These are phyloP conservation scores for Melastoma candidum DNA, from an alignment of 441 rosid genomes.

Conservation along the genomic window DNA sequence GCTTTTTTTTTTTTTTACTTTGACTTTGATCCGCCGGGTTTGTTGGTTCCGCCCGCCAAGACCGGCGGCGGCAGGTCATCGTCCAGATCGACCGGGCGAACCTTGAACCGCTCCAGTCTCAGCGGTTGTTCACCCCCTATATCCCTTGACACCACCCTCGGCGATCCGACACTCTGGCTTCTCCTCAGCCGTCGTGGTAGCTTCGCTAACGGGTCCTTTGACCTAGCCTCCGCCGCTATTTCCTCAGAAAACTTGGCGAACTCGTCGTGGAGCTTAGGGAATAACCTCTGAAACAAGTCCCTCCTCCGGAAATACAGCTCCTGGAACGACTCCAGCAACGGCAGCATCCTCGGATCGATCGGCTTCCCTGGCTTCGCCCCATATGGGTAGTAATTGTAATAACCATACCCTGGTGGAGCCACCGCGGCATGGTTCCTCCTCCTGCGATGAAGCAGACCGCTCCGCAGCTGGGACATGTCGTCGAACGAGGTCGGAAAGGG, in stretches of 20 bases:
- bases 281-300: not conserved
- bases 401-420: no score
- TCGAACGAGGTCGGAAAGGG: not conserved
- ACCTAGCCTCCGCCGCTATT: no score
- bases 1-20: no score
- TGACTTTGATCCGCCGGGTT: no score
- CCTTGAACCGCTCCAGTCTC: slow-evolving; percentile 27
- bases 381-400: no score
- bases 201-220: not conserved
- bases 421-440: not conserved
- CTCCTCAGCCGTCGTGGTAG: slow-evolving; percentile 11
- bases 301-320: slow-evolving; percentile 1
- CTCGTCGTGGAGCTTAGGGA: slow-evolving; percentile 7
- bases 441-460: slow-evolving; percentile 1
- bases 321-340: slow-evolving; percentile 4
- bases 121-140: slow-evolving; percentile 11
- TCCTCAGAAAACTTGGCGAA: not conserved
- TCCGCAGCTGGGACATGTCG: slow-evolving; percentile 1
- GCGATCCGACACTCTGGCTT: slow-evolving; percentile 30
- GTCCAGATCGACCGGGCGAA: slow-evolving; percentile 16
- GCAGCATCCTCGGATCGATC: slow-evolving; percentile 5
- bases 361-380: no score
- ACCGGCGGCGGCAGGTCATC: no score
- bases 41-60: no score
- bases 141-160: not conserved